phyloP scores from a whole-genome alignment of 2,329 filamentous ascomycete species.

The Thermoascus crustaceus region DNA sequence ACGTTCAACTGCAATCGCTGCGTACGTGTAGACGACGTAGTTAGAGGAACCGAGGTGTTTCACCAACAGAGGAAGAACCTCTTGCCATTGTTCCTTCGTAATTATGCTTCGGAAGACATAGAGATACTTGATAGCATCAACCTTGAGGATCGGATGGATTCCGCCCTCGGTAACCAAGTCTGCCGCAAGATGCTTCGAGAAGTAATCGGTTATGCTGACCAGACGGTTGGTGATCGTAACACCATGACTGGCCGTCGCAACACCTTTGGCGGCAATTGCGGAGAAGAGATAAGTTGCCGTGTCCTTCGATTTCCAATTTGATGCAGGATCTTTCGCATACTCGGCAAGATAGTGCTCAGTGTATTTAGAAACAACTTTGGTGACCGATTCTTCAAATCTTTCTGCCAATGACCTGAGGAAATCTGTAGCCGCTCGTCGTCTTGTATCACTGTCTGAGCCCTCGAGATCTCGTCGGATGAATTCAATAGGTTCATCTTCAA shows the following conservation, averaged over 20 bases:
- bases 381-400: slow-evolving; percentile 79
- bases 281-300: slow-evolving; percentile 96
- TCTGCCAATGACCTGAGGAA: slow-evolving; percentile 85
- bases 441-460: slow-evolving; percentile 90
- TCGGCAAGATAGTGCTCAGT: slow-evolving; percentile 73
- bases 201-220: slow-evolving; percentile 88
- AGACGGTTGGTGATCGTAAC: slow-evolving; percentile 83
- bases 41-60: slow-evolving; percentile 83
- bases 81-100: slow-evolving; percentile 83
- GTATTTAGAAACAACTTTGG: slow-evolving; percentile 77
- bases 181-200: slow-evolving; percentile 83
- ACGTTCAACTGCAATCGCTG: slow-evolving; percentile 91
- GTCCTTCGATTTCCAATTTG: slow-evolving; percentile 95
- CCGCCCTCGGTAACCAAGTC: slow-evolving; percentile 66
- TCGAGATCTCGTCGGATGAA: slow-evolving; percentile 94
- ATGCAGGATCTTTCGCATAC: slow-evolving; percentile 57
- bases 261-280: slow-evolving; percentile 85
- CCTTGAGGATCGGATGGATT: slow-evolving; percentile 79
- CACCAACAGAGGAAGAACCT: slow-evolving; percentile 80
- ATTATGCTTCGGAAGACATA: slow-evolving; percentile 95
- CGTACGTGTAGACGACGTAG: slow-evolving; percentile 97
- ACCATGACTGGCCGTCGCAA: slow-evolving; percentile 77
- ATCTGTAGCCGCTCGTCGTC: slow-evolving; percentile 85
- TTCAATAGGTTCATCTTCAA: slow-evolving; percentile 97
- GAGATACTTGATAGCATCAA: slow-evolving; percentile 96